These are phyloP conservation scores for Daldinia bambusicola DNA, from an alignment of 495 filamentous ascomycete genomes.

Conservation along the genomic window DNA sequence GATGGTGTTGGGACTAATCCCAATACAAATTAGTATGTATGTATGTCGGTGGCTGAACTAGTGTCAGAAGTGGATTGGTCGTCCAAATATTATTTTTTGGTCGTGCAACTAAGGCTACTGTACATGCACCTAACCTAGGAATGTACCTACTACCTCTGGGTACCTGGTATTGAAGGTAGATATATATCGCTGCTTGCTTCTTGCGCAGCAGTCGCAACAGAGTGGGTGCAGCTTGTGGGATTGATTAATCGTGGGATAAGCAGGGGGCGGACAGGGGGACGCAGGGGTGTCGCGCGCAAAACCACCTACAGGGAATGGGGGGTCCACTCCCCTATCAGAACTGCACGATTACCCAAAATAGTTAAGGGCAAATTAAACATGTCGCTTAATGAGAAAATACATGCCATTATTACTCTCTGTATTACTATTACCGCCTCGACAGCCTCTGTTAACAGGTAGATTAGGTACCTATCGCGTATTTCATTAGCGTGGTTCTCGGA, in stretches of 20 bases:
- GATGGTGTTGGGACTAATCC: too few species aligned
- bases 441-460: too few species aligned
- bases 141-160: background rate
- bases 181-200: slow-evolving; percentile 20
- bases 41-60: too few species aligned
- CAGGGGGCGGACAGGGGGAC: slow-evolving; percentile 22
- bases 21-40: too few species aligned
- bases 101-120: too few species aligned
- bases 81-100: too few species aligned
- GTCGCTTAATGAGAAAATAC: slow-evolving; percentile 21
- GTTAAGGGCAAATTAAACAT: slow-evolving; percentile 29
- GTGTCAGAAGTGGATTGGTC: too few species aligned
- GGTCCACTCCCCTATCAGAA: slow-evolving; percentile 34
- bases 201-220: background rate
- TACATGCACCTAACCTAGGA: background rate
- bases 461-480: too few species aligned
- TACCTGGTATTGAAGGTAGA: background rate
- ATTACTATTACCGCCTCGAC: too few species aligned
- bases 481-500: too few species aligned
- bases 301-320: slow-evolving; percentile 19
- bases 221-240: slow-evolving; percentile 19
- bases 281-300: slow-evolving; percentile 29
- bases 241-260: slow-evolving; percentile 37
- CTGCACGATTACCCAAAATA: slow-evolving; percentile 23
- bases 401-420: background rate